Evolutionary conservation across 345 rosid genomes (phyloP), one percentile per base, ranked within the genome.

Genomic region (Euclidium syriacum): DNA sequence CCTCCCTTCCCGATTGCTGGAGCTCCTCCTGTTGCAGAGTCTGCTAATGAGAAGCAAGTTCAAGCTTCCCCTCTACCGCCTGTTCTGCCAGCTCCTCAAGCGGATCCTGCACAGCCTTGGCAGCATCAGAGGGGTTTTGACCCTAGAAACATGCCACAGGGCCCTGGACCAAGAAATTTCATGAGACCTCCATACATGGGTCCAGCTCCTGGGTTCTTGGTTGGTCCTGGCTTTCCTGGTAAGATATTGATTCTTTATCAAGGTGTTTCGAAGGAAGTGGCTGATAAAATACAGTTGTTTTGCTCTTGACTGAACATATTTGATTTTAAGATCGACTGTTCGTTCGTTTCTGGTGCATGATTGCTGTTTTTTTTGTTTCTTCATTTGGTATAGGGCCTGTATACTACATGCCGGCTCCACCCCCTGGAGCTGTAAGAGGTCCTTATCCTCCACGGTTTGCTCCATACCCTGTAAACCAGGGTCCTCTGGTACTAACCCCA

Each of bases 161-260:
- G 83, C 33, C 64, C 79, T 30, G 96, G 91, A 69, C 85, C 92
- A 2, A 80, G 95, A 75, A 72, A 81, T 62, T 71, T 85, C 64
- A 33, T 69, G 38, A 83, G 95, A 35, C 85, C 85, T 11, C 85
- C 86, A 6, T 86, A 58, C 60, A 75, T 80, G 73, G 78, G 83
- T 67, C 86, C 91, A 24, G 72, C 78, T 67, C 95, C 90, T 6
- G 84, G 91, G 34, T 85, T 78, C 81, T 66, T 87, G 77, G 77
- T 83, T 57, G 89, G 84, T 70, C 90, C 97, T 44, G 64, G 78
- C 65, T 81, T 80, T 68, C 86, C 85, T 14, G 97, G 99, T 95
- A 86, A 83, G 64, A 19, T 34, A 71, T 75, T 52, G 58, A 50
- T 68, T 42, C 56, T 38, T 6, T 60, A 8, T 38, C 26, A 17